Conservation (phyloP, 495 filamentous ascomycete genomes). For the Amphirosellinia nigrospora region DNA sequence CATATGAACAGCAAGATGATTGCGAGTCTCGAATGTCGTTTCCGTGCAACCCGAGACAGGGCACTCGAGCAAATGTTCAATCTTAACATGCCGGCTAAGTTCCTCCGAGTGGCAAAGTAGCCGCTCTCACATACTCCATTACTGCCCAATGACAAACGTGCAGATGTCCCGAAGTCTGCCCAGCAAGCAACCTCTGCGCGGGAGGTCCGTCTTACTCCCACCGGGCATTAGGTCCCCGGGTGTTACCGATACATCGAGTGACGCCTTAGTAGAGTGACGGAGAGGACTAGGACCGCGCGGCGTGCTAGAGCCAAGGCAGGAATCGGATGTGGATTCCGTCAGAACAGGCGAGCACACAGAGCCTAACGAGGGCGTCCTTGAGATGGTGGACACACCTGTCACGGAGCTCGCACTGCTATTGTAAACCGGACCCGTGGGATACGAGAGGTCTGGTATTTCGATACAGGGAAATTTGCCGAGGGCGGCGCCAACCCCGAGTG, state of each 20-base stretch:
- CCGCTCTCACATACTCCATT: slow-evolving; percentile 29
- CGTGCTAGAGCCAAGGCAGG: neutral
- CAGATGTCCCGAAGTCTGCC: slow-evolving; percentile 3
- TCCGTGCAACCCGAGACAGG: slow-evolving; percentile 37
- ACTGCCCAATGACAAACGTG: slow-evolving; percentile 37
- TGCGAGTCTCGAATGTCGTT: slow-evolving; percentile 23
- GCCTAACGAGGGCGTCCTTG: slow-evolving; percentile 17
- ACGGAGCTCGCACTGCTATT: slow-evolving; percentile 23
- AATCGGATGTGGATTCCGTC: slow-evolving; percentile 30
- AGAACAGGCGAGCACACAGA: slow-evolving; percentile 31
- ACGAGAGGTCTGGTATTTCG: slow-evolving; percentile 14
- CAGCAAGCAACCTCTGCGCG: neutral
- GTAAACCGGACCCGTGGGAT: neutral
- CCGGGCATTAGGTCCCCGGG: slow-evolving; percentile 2
- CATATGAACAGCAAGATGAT: slow-evolving; percentile 36
- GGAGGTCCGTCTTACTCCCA: neutral
- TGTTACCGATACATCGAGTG: neutral
- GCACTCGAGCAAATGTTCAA: slow-evolving; percentile 39
- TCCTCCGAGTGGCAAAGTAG: slow-evolving; percentile 36
- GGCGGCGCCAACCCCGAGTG: slow-evolving; percentile 18
- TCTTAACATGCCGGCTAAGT: slow-evolving; percentile 42
- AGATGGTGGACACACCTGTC: slow-evolving; percentile 27
- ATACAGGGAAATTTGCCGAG: slow-evolving; percentile 24
- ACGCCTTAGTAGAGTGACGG: slow-evolving; percentile 22
- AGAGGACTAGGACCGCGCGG: slow-evolving; percentile 35